Conservation (phyloP, 495 filamentous ascomycete species). For the Aspergillus affinis region DNA sequence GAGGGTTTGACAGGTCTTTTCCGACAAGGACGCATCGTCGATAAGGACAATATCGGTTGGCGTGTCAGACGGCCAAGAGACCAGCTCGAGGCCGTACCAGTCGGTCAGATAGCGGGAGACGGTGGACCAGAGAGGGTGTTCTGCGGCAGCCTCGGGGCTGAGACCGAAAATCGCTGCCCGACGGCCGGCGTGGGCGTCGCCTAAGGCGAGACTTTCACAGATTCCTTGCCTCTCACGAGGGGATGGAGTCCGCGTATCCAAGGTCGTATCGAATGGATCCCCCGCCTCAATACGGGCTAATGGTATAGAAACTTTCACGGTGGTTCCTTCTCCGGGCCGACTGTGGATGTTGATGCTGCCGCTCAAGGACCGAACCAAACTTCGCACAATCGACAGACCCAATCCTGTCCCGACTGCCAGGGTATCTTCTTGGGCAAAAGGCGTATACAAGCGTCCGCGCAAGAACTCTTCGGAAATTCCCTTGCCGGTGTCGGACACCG, state of each 20-base stretch:
- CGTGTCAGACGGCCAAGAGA: slow-evolving; percentile 31
- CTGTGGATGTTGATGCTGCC: slow-evolving; percentile 55
- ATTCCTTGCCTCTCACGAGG: slow-evolving; percentile 24
- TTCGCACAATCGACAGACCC: slow-evolving; percentile 55
- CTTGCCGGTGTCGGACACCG: slow-evolving; percentile 65
- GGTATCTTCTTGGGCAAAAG: slow-evolving; percentile 74
- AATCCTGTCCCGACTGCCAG: slow-evolving; percentile 55
- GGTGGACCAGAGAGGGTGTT: slow-evolving; percentile 22
- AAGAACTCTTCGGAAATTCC: slow-evolving; percentile 76
- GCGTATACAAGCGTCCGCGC: slow-evolving; percentile 66
- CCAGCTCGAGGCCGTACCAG: slow-evolving; percentile 47
- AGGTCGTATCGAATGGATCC: slow-evolving; percentile 24
- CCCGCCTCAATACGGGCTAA: slow-evolving; percentile 34
- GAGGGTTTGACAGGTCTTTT: slow-evolving; percentile 29
- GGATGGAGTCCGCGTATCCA: slow-evolving; percentile 17
- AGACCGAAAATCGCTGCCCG: slow-evolving; percentile 36
- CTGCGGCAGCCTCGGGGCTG: slow-evolving; percentile 18
- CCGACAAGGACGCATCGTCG: slow-evolving; percentile 35
- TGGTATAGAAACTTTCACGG: slow-evolving; percentile 50
- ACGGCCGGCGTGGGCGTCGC: slow-evolving; percentile 26
- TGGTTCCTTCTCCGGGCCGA: slow-evolving; percentile 49
- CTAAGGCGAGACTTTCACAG: slow-evolving; percentile 28
- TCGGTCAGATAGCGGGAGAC: slow-evolving; percentile 37
- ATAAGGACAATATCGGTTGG: slow-evolving; percentile 43
- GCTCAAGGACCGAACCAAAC: slow-evolving; percentile 52